These are phyloP conservation scores for Juncus effusus DNA, from an alignment of 176 grass and related monocot genomes.

Conservation along the genomic window DNA sequence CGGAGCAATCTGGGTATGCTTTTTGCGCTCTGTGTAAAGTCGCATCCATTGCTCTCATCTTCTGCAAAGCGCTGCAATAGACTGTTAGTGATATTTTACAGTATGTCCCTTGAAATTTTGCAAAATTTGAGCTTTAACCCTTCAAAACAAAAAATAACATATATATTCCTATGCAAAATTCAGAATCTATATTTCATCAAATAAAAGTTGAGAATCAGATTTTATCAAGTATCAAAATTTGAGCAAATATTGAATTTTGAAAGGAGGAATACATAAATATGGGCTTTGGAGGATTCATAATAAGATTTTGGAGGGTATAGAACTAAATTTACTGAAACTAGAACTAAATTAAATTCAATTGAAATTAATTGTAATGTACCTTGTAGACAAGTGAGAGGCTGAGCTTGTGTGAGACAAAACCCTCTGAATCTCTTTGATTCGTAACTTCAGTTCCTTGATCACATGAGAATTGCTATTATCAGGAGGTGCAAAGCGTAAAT, in stretches of 20 bases:
- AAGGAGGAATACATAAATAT: too few species aligned
- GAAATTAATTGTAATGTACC: conserved; percentile 34
- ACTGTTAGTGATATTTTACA: conserved; percentile 9
- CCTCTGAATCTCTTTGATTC: conserved; percentile 79
- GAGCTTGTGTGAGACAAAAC: conserved; percentile 40
- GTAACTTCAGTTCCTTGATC: conserved; percentile 58
- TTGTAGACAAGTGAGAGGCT: conserved; percentile 44
- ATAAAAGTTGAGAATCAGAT: too few species aligned
- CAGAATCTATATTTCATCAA: too few species aligned
- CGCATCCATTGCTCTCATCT: conserved; percentile 63
- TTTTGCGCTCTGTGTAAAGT: conserved; percentile 57
- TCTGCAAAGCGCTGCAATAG: conserved; percentile 59
- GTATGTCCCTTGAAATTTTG: conserved; percentile 30
- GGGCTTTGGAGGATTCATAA: too few species aligned
- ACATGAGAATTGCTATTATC: conserved; percentile 44
- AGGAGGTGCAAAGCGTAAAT: conserved; percentile 53
- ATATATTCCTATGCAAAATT: too few species aligned
- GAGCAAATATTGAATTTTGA: too few species aligned
- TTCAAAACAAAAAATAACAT: neutral
- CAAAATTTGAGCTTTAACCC: conserved; percentile 2
- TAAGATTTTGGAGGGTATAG: too few species aligned
- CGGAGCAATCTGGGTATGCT: conserved; percentile 60
- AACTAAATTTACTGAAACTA: too few species aligned
- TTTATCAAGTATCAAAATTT: too few species aligned
- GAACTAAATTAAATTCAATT: too few species aligned